A percentile compares a stretch with the other conserved stretches of the same genome.
Conservation (phyloP, 768 basidiomycete species). For the Trametes elegans region DNA sequence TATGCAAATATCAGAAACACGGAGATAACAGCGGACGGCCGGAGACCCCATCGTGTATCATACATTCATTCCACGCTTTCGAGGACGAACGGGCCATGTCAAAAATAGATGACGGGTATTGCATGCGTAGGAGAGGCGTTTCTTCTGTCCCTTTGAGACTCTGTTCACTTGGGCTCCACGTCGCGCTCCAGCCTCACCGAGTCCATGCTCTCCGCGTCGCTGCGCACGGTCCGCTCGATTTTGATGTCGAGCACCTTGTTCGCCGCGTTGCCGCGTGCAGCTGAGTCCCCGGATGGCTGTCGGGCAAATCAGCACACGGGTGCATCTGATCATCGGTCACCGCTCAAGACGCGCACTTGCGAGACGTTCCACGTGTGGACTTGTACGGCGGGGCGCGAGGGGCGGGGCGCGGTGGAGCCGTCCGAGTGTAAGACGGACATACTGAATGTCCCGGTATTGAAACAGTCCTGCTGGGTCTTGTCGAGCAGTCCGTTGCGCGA, state of each 20-base stretch:
- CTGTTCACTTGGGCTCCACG: background rate
- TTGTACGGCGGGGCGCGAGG: background rate
- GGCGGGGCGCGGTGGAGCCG: background rate
- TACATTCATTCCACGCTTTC: no score
- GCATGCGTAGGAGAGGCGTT: no score
- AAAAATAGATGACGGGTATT: no score
- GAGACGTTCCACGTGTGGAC: slow-evolving; percentile 9
- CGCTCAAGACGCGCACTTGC: background rate
- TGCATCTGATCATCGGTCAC: no score
- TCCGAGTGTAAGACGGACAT: background rate
- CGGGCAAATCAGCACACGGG: background rate
- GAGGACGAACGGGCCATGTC: no score
- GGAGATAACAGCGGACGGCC: no score
- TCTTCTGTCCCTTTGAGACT: no score
- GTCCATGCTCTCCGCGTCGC: background rate
- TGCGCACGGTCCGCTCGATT: background rate
- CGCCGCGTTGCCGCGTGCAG: background rate
- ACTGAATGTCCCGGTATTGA: background rate
- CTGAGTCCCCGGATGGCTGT: background rate
- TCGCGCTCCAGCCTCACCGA: background rate
- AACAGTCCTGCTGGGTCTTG: slow-evolving; percentile 1
- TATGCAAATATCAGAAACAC: no score
- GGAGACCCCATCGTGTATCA: no score
- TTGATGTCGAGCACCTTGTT: background rate
- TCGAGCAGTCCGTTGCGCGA: slow-evolving; percentile 4